phyloP scores from a whole-genome alignment of 2,329 filamentous ascomycete species.

The Fusarium stilboides region DNA sequence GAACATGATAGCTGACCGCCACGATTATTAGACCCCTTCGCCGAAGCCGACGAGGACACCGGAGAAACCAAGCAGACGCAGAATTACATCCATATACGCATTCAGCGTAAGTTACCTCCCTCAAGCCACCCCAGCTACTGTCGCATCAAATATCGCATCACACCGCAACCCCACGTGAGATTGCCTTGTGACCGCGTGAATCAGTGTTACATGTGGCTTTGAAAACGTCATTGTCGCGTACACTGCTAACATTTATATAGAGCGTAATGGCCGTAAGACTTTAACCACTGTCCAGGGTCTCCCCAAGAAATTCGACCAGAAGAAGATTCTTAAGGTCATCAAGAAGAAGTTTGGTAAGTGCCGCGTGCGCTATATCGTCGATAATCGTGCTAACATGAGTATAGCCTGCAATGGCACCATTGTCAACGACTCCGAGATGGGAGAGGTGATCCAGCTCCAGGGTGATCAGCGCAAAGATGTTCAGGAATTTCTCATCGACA shows the following conservation, averaged over 20 bases:
- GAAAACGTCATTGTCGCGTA: background rate
- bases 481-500: conserved; percentile 96
- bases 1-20: conserved; percentile 18
- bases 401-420: conserved; percentile 99
- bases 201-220: background rate
- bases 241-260: conserved; percentile 63
- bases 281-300: conserved; percentile 99
- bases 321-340: conserved; percentile 99
- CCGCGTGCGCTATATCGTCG: background rate
- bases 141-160: conserved; percentile 19
- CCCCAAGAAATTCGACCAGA: conserved; percentile 98
- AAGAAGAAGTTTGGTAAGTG: conserved; percentile 97
- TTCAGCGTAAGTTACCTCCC: conserved; percentile 82
- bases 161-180: conserved; percentile 33
- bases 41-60: conserved; percentile 99
- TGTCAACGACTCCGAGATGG: conserved; percentile 95
- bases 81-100: conserved; percentile 99
- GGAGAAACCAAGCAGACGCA: conserved; percentile 95
- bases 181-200: conserved; percentile 15
- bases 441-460: conserved; percentile 99
- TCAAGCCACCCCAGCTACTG: conserved; percentile 9
- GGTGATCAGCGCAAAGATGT: conserved; percentile 99
- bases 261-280: conserved; percentile 99
- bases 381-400: conserved; percentile 9
- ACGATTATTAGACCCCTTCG: conserved; percentile 89